Conservation (phyloP, 371 early-diverging fungal genomes). For the Cokeromyces recurvatus region DNA sequence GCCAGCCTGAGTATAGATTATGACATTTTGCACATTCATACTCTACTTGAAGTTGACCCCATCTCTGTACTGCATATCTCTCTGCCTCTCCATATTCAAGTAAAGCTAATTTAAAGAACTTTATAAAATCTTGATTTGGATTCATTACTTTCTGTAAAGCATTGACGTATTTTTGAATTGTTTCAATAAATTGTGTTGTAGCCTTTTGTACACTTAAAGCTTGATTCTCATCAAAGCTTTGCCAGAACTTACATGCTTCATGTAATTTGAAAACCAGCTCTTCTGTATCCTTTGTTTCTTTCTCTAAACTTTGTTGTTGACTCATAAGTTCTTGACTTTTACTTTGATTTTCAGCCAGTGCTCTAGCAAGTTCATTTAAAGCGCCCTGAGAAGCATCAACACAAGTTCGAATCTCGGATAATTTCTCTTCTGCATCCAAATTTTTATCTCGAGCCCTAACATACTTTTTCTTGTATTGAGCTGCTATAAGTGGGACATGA, state of each 20-base stretch:
- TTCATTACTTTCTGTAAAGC: background rate
- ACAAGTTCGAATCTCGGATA: conserved; percentile 17
- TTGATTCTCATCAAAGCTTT: conserved; percentile 14
- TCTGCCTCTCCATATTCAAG: conserved; percentile 30
- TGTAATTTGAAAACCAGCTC: conserved; percentile 6
- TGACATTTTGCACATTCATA: conserved; percentile 33
- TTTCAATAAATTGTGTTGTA: conserved; percentile 11
- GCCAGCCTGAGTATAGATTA: conserved; percentile 21
- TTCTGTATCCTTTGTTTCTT: background rate
- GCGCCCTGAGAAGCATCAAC: conserved; percentile 19
- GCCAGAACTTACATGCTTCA: conserved; percentile 17
- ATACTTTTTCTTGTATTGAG: conserved; percentile 27
- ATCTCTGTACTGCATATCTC: conserved; percentile 21
- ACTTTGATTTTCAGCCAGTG: conserved; percentile 8
- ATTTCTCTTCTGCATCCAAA: conserved; percentile 23
- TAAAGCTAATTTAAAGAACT: conserved; percentile 24
- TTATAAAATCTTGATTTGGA: conserved; percentile 15
- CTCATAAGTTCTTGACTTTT: conserved; percentile 3
- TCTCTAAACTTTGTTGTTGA: conserved; percentile 7
- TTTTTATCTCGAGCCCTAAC: conserved; percentile 33
- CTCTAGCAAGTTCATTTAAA: conserved; percentile 9
- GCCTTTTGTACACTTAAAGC: background rate
- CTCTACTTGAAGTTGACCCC: conserved; percentile 19
- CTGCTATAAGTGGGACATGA: conserved; percentile 21
- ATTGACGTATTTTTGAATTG: conserved; percentile 4